These are phyloP conservation scores for Magnaporthales sp. DNA, from an alignment of 2,329 filamentous ascomycete genomes.

Conservation along the genomic window DNA sequence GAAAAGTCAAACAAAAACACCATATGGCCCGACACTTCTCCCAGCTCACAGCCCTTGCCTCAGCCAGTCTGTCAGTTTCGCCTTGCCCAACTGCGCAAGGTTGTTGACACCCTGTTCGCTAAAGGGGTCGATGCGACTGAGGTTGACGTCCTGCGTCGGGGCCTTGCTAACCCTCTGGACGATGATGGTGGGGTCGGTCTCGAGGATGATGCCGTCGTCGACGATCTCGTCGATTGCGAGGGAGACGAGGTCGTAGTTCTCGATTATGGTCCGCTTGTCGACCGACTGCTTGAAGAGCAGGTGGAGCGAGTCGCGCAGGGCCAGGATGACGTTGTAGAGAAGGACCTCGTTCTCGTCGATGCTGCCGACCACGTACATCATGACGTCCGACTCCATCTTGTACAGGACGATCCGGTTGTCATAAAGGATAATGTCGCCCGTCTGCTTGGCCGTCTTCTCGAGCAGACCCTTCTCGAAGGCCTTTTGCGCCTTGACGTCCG, in stretches of 20 bases:
- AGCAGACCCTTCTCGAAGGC: constrained; percentile 92
- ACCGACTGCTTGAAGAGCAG: constrained; percentile 92
- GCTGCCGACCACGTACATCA: constrained; percentile 83
- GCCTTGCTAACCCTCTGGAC: constrained; percentile 87
- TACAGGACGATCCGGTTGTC: constrained; percentile 95
- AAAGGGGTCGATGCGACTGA: constrained; percentile 82
- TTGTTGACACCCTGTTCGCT: constrained; percentile 94
- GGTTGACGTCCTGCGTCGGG: constrained; percentile 80
- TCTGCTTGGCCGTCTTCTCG: constrained; percentile 92
- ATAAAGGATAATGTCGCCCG: constrained; percentile 91
- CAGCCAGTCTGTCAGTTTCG: constrained; percentile 83
- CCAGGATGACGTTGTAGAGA: constrained; percentile 87
- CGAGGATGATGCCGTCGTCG: constrained; percentile 91
- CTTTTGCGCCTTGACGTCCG: constrained; percentile 87
- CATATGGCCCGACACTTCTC: constrained; percentile 2
- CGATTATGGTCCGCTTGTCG: constrained; percentile 94
- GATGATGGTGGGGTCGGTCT: constrained; percentile 93
- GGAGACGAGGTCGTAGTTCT: constrained; percentile 96
- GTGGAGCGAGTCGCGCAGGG: constrained; percentile 82
- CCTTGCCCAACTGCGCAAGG: constrained; percentile 86
- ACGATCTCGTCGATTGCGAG: constrained; percentile 93
- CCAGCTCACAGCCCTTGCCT: constrained; percentile 62
- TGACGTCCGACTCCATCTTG: constrained; percentile 96
- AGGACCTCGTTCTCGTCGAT: constrained; percentile 95
- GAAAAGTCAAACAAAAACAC: constrained; percentile 2